These are phyloP conservation scores for Eremomyces bilateralis DNA, from an alignment of 495 filamentous ascomycete genomes.

Conservation along the genomic window DNA sequence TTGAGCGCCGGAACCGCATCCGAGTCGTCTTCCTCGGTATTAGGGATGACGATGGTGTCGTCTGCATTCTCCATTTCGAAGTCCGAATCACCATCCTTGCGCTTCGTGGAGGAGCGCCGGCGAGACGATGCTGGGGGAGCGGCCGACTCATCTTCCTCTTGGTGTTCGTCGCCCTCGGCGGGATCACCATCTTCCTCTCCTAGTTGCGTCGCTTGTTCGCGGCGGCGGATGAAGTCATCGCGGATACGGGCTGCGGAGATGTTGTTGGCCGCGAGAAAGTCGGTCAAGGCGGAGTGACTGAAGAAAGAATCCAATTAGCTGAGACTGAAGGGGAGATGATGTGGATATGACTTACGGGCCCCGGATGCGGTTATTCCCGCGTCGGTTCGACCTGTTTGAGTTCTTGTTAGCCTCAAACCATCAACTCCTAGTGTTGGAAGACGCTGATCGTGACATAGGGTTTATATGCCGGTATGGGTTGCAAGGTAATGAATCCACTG, in stretches of 20 bases:
- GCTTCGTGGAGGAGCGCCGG: not conserved
- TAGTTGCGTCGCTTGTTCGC: slow-evolving; percentile 8
- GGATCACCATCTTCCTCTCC: not conserved
- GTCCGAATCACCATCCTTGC: not conserved
- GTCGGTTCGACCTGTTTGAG: not conserved
- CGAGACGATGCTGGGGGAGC: not conserved
- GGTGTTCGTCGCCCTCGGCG: not conserved
- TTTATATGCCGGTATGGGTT: too few species aligned
- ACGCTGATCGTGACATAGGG: too few species aligned
- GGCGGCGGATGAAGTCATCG: slow-evolving; percentile 28
- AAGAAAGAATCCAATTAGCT: slow-evolving; percentile 8
- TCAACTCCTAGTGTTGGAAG: too few species aligned
- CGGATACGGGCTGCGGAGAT: slow-evolving; percentile 69
- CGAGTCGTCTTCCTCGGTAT: not conserved
- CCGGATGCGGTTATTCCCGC: slow-evolving; percentile 27
- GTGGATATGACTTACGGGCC: slow-evolving; percentile 31
- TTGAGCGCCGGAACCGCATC: not conserved
- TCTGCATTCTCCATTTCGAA: not conserved
- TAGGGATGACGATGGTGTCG: not conserved
- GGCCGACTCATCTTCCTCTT: not conserved
- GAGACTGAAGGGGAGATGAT: not conserved
- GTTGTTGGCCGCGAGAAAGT: slow-evolving; percentile 72
- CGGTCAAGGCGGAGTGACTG: slow-evolving; percentile 55
- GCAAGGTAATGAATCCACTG: too few species aligned
- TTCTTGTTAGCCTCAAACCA: too few species aligned